A percentile compares a stretch with the other conserved stretches of the same genome.
Evolutionary conservation across 2,329 filamentous ascomycete species (phyloP).

Genomic region (Fusarium humuli): DNA sequence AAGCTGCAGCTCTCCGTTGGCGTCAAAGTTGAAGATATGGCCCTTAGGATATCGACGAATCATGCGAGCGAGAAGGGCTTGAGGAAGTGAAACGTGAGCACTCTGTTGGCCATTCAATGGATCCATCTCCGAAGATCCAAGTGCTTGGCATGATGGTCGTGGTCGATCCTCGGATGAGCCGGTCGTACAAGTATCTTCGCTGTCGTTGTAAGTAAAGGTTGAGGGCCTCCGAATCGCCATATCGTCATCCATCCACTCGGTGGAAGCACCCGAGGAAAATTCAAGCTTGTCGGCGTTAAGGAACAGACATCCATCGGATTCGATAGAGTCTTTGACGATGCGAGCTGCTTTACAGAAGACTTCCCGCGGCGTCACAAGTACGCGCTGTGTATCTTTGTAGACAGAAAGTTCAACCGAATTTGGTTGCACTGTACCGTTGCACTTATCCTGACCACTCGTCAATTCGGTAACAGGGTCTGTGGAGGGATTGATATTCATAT

Average conservation of each 20-base stretch:
- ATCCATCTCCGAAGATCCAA: constrained; percentile 30
- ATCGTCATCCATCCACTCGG: constrained; percentile 22
- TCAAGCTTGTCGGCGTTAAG: constrained; percentile 51
- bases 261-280: constrained; percentile 22
- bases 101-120: background rate
- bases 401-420: background rate
- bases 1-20: constrained; percentile 51
- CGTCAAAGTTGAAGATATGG: constrained; percentile 59
- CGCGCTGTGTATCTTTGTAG: background rate
- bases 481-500: constrained; percentile 1
- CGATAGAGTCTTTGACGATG: constrained; percentile 56
- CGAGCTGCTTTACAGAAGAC: constrained; percentile 59
- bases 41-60: constrained; percentile 60
- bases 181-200: constrained; percentile 23
- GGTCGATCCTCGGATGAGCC: constrained; percentile 25
- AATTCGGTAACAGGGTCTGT: background rate
- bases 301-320: constrained; percentile 54
- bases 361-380: constrained; percentile 5
- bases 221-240: constrained; percentile 19
- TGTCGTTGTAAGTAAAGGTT: constrained; percentile 10
- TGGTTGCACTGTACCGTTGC: background rate
- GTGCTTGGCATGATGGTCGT: constrained; percentile 15
- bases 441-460: background rate
- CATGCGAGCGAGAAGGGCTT: constrained; percentile 55
- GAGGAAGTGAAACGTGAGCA: constrained; percentile 47